Evolutionary conservation across 2,329 filamentous ascomycete genomes (phyloP), one percentile per base, ranked within the genome.

Genomic region (Malbranchea zuffiana): DNA sequence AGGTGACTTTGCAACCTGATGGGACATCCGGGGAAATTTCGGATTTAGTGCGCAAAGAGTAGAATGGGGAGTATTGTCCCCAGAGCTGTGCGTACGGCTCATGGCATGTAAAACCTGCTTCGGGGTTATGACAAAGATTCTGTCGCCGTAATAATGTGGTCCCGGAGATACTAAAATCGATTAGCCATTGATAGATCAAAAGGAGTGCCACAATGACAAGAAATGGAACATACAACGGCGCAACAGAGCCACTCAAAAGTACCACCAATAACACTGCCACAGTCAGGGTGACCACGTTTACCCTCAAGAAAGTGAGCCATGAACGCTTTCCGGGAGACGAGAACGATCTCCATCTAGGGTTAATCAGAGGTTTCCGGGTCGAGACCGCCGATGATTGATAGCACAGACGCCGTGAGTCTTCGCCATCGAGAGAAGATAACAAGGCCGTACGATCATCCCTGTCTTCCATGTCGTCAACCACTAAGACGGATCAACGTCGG

Each of bases 41-140:
- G 1, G 80, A 85, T 5, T 77, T 71, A 3, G 46, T 37, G 1
- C 43, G 44, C 0, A 87, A 78, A 1, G 78, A 71, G 60, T 82
- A 94, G 62, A 77, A 92, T 2, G 86, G 83, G 12, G 84, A 81
- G 57, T 94, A 94, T 56, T 88, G 85, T 39, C 86, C 87, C 84
- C 85, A 93, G 38, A 67, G 71, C 47, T 76, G 80, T 1, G 76
- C 74, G 29, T 79, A 69, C 15, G 25, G 28, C 19, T 37, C 29
- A 16, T 40, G 21, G 25, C 41, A 43, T 28, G 17, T 32, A 19
- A 40, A 43, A 7, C 41, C 41, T 4, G 20, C 15, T 16, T 35
- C 26, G 13, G 32, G 11, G 17, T 8, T 37, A 23, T 29, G 34
- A 19, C 41, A 43, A 7, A 19, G 11, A 18, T 19, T 16, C 2